Conservation (phyloP, 345 rosid genomes). For the Rhodamnia rubescens region DNA sequence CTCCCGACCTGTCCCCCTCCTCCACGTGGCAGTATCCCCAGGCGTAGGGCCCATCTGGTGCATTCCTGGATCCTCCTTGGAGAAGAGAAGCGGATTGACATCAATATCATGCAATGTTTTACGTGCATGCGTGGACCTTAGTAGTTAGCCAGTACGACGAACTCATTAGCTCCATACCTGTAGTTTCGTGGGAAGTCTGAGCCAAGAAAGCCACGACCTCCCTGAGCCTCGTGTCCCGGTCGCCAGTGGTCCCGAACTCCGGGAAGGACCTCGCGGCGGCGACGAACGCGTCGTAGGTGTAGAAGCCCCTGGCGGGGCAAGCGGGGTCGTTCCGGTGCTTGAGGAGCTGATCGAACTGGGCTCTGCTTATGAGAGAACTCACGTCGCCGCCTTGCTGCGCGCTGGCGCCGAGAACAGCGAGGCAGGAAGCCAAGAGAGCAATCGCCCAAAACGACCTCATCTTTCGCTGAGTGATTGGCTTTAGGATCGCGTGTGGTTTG, state of each 20-base stretch:
- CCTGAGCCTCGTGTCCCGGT: slow-evolving; percentile 20
- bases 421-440: not conserved
- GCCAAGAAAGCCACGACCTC: slow-evolving; percentile 61
- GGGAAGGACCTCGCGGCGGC: slow-evolving; percentile 36
- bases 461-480: not conserved
- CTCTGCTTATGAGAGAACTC: slow-evolving; percentile 8
- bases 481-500: not conserved
- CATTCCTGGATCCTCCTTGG: slow-evolving; percentile 14
- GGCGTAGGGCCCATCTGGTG: slow-evolving; percentile 21
- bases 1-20: slow-evolving; percentile 2
- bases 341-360: slow-evolving; percentile 26
- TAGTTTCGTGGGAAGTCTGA: slow-evolving; percentile 66
- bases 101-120: not conserved
- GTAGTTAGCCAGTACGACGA: too few species aligned
- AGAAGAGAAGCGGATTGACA: not conserved
- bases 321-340: slow-evolving; percentile 37
- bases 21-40: slow-evolving; percentile 20
- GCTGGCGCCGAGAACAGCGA: not conserved
- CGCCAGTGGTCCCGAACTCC: slow-evolving; percentile 40
- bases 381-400: not conserved
- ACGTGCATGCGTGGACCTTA: not conserved
- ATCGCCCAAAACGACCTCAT: not conserved
- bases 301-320: slow-evolving; percentile 36
- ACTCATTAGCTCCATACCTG: slow-evolving; percentile 13
- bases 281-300: slow-evolving; percentile 52